Evolutionary conservation across 164 flowering plant genomes (phyloP), one percentile per base, ranked within the genome.

Genomic region (Tetracentron sinense): DNA sequence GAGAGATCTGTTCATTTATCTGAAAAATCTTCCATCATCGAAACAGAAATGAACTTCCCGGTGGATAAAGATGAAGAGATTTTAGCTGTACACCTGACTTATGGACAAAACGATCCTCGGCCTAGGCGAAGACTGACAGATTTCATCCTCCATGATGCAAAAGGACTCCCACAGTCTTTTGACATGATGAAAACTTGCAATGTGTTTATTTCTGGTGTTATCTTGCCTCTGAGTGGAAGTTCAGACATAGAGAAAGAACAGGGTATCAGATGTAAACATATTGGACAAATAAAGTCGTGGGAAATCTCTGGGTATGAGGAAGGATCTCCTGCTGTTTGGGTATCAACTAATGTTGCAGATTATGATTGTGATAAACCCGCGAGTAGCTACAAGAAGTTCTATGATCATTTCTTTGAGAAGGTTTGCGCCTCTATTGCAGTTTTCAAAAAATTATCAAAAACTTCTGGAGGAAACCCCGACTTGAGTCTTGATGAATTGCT

Each of bases 261-360:
- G 44, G 88, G 89, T 7, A 70, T 87, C 11, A 74, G 85, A 67
- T 90, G 97, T 73, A 90, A 83, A 69, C 89, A 87, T 5, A 90
- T 93, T 77, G 98, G 98, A 6, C 81, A 92, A 25, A 77, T 93
- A 35, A 92, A 89, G 72, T 60, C 78, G 1, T 93, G 98, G 97
- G 69, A 77, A 0, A 85, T 93, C 42, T 93, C 98, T 67, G 98
- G 98, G 30, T 93, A 87, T 72, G 97, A 93, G 64, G 97, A 89
- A n/a, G 96, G 95, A 14, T 67, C 67, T 3, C 96, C 95, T 1
- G 79, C 79, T 0, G 71, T 90, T 60, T 93, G 98, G 98, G 60
- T 93, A 10, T 81, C 92, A 0, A 93, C 98, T 1, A 90, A 83
- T 26, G 12, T 83, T 33, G 89, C 92, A 42, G 97, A 93, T 63